A percentile compares a stretch with the other conserved stretches of the same genome.
These are phyloP conservation scores for Austroboletus eburneus DNA, from an alignment of 768 basidiomycete species.

Conservation along the genomic window DNA sequence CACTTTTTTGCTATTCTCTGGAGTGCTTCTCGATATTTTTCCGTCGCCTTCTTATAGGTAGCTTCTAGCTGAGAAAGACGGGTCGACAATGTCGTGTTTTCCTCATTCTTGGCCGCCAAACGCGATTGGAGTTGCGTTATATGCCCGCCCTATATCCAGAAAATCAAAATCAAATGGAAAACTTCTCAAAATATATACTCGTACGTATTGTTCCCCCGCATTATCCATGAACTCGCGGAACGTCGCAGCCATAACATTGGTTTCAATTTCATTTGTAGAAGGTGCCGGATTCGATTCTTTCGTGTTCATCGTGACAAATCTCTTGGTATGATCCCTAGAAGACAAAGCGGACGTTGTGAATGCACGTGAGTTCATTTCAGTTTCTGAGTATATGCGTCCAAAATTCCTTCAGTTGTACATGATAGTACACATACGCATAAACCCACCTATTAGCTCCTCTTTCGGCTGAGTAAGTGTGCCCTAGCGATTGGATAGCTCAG, in stretches of 20 bases:
- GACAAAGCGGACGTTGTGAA: slow-evolving; percentile 1
- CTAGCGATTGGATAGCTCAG: background rate
- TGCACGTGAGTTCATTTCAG: background rate
- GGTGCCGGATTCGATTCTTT: slow-evolving; percentile 5
- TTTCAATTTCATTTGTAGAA: background rate
- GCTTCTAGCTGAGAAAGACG: slow-evolving; percentile 12
- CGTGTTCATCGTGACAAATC: background rate
- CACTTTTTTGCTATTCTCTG: slow-evolving; percentile 19
- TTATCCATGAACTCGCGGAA: background rate
- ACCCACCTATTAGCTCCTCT: slow-evolving; percentile 20
- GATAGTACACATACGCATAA: slow-evolving; percentile 11
- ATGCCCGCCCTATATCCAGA: slow-evolving; percentile 13
- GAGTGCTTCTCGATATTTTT: slow-evolving; percentile 18
- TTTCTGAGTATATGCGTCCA: slow-evolving; percentile 16
- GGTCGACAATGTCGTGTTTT: slow-evolving; percentile 9
- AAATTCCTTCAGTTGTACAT: background rate
- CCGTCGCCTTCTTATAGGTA: slow-evolving; percentile 8
- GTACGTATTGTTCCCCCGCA: background rate
- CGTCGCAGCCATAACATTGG: background rate
- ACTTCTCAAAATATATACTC: slow-evolving; percentile 8
- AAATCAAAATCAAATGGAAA: background rate
- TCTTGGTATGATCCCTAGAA: slow-evolving; percentile 8
- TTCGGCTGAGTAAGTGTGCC: slow-evolving; percentile 6
- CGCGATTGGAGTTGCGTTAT: slow-evolving; percentile 18
- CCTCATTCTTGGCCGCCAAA: slow-evolving; percentile 15